These are phyloP conservation scores for Orbilia oligospora DNA, from an alignment of 2,329 filamentous ascomycete genomes.

Conservation along the genomic window DNA sequence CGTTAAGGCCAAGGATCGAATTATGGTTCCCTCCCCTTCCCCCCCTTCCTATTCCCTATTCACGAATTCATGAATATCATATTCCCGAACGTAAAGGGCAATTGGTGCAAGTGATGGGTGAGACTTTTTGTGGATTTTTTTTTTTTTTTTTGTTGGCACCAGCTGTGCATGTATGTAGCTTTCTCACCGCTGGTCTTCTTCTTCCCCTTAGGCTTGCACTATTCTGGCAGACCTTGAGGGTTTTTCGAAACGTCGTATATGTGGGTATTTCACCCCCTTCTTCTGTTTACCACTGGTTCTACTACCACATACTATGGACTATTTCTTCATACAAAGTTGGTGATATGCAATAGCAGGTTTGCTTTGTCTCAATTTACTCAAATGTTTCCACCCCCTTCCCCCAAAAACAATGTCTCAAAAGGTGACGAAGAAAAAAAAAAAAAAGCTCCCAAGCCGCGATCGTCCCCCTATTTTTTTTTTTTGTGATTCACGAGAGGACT, in stretches of 20 bases:
- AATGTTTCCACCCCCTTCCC: too few relatives aligned
- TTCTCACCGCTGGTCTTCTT: background rate
- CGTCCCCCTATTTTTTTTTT: conserved; percentile 12
- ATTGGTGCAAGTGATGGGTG: conserved; percentile 36
- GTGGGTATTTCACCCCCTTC: conserved; percentile 21
- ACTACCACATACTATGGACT: too few relatives aligned
- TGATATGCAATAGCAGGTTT: conserved; percentile 14
- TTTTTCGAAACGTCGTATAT: conserved; percentile 29
- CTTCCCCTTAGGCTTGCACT: conserved; percentile 25
- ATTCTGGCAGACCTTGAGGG: conserved; percentile 28
- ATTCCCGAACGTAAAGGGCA: conserved; percentile 19
- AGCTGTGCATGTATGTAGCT: too few relatives aligned
- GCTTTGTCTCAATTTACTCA: conserved; percentile 18
- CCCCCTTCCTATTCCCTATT: background rate
- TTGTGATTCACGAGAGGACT: conserved; percentile 9
- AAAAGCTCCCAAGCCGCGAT: background rate
- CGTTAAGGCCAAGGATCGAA: conserved; percentile 40
- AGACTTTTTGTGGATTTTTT: too few relatives aligned
- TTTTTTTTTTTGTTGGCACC: too few relatives aligned
- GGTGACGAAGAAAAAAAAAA: background rate
- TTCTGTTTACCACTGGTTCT: too few relatives aligned
- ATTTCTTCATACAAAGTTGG: too few relatives aligned
- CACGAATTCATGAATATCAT: background rate
- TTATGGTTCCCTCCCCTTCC: background rate
- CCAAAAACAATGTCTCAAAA: conserved; percentile 7